Base-by-base conservation (phyloP, 2,329 filamentous ascomycete species). In the Atkinsonella hypoxylon region DNA sequence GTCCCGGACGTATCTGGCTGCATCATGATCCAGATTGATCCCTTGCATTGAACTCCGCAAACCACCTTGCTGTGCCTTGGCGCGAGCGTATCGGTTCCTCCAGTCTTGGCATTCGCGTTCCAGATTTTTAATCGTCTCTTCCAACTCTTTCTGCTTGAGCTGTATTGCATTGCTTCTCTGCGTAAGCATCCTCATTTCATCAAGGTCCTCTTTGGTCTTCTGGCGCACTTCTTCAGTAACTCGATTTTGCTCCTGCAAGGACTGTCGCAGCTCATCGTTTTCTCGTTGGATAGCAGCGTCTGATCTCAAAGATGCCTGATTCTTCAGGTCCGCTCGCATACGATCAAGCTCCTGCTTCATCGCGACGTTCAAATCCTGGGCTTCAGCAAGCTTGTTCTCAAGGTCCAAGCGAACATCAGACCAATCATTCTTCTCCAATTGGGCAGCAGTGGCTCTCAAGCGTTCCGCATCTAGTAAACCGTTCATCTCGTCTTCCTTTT, bases 141-240 rank as follows among this genome's bases (percentile, higher is more conserved):
- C 81, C 56, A 97, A 75, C 58, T 83, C 81, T 48, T 89, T 82
- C 65, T 97, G 90, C 57, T 83, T 85, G 57, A 95, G 89, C 65
- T 87, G 85, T 7, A 85, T 83, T 11, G 83, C 77, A 55, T 82
- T 82, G 60, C 86, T 93, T 58, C 89, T 84, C 57, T 89, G 78
- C 5, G 90, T 94, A 45, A 97, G 76, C 44, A 79, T 73, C 55
- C 87, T 83, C 93, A 97, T 98, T 67, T 98, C 93, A 54, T 80
- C 77, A 42, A 98, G 69, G 63, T 91, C 95, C 47, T 82, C 78
- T 51, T 87, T 82, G 0, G 90, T 89, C 68, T 96, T 88, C 50
- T 78, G 80, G 22, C 87, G 82, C 32, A 96, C 93, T 60, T 95
- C 87, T 54, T 94, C 85, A 0, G 89, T 95, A 2, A 93, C 78